Evolutionary conservation across 2,329 filamentous ascomycete species (phyloP).

Genomic region (Davidsoniella neocaledoniae): DNA sequence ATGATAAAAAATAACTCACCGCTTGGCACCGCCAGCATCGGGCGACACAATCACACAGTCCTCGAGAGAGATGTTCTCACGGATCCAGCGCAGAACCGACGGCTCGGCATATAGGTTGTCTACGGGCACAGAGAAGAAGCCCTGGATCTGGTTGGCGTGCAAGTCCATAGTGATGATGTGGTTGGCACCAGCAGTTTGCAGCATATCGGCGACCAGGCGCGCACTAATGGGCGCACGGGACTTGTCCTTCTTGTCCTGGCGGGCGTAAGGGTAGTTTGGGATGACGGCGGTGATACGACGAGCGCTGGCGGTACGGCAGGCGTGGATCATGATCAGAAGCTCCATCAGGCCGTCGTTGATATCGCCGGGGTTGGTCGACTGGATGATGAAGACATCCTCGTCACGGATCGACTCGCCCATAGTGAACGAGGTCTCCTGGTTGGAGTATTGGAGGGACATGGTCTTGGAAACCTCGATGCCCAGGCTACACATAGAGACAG

Average conservation of each 20-base stretch:
- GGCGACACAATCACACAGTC: conserved; percentile 91
- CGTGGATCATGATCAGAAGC: conserved; percentile 94
- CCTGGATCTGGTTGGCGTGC: conserved; percentile 91
- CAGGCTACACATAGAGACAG: conserved; percentile 30
- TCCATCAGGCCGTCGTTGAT: conserved; percentile 99
- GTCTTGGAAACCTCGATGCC: conserved; percentile 66
- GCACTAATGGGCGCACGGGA: conserved; percentile 92
- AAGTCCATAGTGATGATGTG: conserved; percentile 91
- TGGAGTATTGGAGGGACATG: conserved; percentile 69
- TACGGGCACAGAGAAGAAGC: conserved; percentile 73
- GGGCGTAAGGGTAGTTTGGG: conserved; percentile 89
- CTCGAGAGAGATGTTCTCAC: conserved; percentile 63
- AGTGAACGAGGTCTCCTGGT: conserved; percentile 77
- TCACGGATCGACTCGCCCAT: conserved; percentile 93
- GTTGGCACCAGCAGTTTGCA: conserved; percentile 63
- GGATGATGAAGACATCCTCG: conserved; percentile 92
- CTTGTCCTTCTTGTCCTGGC: conserved; percentile 93
- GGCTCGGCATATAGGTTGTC: conserved; percentile 86
- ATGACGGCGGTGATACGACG: conserved; percentile 89
- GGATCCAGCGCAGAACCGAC: conserved; percentile 79
- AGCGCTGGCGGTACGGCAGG: conserved; percentile 53
- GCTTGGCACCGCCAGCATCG: conserved; percentile 86
- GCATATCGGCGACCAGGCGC: conserved; percentile 93
- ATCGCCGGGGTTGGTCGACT: conserved; percentile 86
- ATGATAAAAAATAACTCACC: conserved; percentile 27